Conservation (phyloP, 495 filamentous ascomycete species). For the Podospora sp. region DNA sequence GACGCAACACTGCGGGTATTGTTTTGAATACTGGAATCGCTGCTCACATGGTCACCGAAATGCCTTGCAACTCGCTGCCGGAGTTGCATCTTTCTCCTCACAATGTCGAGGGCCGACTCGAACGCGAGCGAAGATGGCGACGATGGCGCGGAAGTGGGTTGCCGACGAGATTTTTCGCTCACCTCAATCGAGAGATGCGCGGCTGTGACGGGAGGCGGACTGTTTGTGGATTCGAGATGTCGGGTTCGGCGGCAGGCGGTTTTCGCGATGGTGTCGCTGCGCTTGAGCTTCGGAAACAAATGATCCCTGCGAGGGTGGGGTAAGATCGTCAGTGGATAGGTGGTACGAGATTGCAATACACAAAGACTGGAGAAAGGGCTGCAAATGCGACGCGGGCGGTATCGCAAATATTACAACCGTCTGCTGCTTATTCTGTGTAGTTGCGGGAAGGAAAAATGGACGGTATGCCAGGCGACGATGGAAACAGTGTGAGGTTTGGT, state of each 20-base stretch:
- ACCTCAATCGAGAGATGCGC: not conserved
- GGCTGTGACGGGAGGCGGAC: not conserved
- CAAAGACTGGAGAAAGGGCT: not conserved
- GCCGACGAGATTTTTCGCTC: not conserved
- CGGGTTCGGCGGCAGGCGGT: not conserved
- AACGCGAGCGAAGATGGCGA: not conserved
- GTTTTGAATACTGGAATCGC: not conserved
- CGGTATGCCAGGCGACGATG: not conserved
- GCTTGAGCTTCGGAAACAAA: not conserved
- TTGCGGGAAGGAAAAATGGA: slow-evolving; percentile 4
- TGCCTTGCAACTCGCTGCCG: slow-evolving; percentile 38
- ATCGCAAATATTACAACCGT: not conserved
- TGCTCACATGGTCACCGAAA: slow-evolving; percentile 41
- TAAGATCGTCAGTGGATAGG: not conserved
- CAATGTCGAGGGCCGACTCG: not conserved
- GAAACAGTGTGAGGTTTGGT: not conserved
- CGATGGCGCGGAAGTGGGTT: not conserved
- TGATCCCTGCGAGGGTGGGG: not conserved
- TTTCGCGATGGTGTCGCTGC: not conserved
- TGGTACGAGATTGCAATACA: not conserved
- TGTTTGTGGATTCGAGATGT: not conserved
- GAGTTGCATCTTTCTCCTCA: slow-evolving; percentile 34
- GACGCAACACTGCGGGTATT: not conserved
- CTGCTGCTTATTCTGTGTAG: slow-evolving; percentile 5
- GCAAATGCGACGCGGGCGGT: not conserved